A percentile compares a stretch with the other conserved stretches of the same genome.
These are phyloP conservation scores for Asterionellopsis glacialis DNA, from an alignment of 108 stramenopile genomes.

Conservation along the genomic window DNA sequence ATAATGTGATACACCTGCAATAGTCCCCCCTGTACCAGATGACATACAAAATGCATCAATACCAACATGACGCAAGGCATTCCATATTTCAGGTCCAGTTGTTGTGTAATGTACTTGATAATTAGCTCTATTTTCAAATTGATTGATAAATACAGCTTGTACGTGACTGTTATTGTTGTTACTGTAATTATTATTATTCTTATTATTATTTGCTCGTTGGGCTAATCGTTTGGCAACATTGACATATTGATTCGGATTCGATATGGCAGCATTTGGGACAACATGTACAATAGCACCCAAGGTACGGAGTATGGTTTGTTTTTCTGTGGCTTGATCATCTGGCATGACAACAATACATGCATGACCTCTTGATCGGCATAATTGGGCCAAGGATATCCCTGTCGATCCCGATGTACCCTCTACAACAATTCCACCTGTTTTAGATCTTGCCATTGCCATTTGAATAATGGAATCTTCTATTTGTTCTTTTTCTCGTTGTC, in stretches of 20 bases:
- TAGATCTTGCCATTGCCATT: conserved; percentile 35
- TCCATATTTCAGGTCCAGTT: conserved; percentile 90
- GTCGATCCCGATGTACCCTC: conserved; percentile 97
- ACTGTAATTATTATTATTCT: background rate
- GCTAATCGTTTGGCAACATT: conserved; percentile 73
- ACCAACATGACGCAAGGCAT: background rate
- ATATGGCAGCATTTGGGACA: conserved; percentile 82
- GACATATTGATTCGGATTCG: conserved; percentile 94
- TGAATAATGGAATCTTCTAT: background rate
- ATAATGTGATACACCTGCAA: conserved; percentile 84
- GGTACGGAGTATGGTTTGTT: conserved; percentile 55
- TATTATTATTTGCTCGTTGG: conserved; percentile 16
- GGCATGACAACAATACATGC: conserved; percentile 88
- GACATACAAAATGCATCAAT: conserved; percentile 96
- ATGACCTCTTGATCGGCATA: conserved; percentile 82
- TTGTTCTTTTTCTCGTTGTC: background rate
- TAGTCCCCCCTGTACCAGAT: conserved; percentile 94
- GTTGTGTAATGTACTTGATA: conserved; percentile 69
- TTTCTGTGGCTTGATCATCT: conserved; percentile 92
- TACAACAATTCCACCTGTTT: conserved; percentile 81
- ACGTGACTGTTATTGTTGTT: no score
- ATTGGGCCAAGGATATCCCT: conserved; percentile 87
- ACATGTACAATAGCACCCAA: conserved; percentile 83
- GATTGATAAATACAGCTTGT: conserved; percentile 88
- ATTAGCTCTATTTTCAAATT: conserved; percentile 93